A percentile compares a stretch with the other conserved stretches of the same genome.
These are phyloP conservation scores for Dryas alaskensis DNA, from an alignment of 306 rosid genomes.

Conservation along the genomic window DNA sequence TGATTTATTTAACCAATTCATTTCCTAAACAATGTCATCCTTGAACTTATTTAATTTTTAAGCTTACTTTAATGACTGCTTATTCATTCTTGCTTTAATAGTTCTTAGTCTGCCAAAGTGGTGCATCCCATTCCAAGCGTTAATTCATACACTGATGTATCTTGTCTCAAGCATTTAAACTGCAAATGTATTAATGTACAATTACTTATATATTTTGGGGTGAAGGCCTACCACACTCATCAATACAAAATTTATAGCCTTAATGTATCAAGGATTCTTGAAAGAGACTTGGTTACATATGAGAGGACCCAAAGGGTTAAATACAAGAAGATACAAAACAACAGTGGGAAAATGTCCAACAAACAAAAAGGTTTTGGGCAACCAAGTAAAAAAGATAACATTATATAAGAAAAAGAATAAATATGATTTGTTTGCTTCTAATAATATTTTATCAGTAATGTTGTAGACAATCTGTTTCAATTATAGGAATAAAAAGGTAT, in stretches of 20 bases:
- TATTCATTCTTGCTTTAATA: not conserved
- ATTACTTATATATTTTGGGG: not conserved
- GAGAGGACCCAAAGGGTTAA: not conserved
- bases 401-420: not conserved
- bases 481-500: not conserved
- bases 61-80: not conserved
- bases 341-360: not conserved
- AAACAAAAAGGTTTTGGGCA: not conserved
- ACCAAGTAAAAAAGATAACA: not conserved
- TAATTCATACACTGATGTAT: not conserved
- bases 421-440: not conserved
- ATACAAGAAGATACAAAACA: slow-evolving; percentile 1
- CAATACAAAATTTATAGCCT: not conserved
- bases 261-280: not conserved
- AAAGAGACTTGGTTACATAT: not conserved
- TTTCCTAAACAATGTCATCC: not conserved
- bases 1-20: not conserved
- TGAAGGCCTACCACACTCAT: not conserved
- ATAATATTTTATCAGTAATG: not conserved
- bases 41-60: not conserved
- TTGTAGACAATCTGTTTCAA: not conserved
- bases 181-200: not conserved
- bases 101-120: not conserved
- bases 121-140: not conserved
- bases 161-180: not conserved